Evolutionary conservation across 2,329 filamentous ascomycete genomes (phyloP).

Genomic region (Dactylellina drechsleri): DNA sequence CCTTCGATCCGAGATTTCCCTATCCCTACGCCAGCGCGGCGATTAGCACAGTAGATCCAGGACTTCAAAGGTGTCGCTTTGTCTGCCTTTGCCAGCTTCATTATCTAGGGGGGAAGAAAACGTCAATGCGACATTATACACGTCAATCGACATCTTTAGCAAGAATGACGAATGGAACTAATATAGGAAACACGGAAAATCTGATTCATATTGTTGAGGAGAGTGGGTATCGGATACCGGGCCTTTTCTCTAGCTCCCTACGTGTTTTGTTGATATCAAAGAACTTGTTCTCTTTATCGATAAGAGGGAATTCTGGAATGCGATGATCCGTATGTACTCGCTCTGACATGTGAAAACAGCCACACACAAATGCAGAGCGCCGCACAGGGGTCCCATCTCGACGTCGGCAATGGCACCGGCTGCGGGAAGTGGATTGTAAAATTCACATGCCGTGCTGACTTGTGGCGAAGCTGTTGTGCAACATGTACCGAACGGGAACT

Average conservation of each 20-base stretch:
- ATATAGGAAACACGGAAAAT: background rate
- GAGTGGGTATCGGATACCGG: constrained; percentile 17
- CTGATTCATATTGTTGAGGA: constrained; percentile 11
- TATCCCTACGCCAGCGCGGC: constrained; percentile 36
- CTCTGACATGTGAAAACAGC: constrained; percentile 44
- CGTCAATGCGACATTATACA: constrained; percentile 13
- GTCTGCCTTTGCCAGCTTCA: too few species aligned
- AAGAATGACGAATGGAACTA: constrained; percentile 19
- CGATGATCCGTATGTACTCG: constrained; percentile 4
- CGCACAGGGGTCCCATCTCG: background rate
- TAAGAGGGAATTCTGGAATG: constrained; percentile 20
- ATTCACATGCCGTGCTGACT: constrained; percentile 22
- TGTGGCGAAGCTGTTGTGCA: background rate
- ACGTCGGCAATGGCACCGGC: constrained; percentile 30
- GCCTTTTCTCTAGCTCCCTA: constrained; percentile 4
- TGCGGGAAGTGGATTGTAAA: constrained; percentile 29
- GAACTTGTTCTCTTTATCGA: constrained; percentile 27
- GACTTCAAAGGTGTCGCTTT: background rate
- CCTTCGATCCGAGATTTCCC: constrained; percentile 48
- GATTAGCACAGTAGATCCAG: constrained; percentile 7
- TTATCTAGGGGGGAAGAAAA: background rate
- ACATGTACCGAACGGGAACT: constrained; percentile 29
- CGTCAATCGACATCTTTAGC: background rate
- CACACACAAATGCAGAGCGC: constrained; percentile 8
- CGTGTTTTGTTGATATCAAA: constrained; percentile 20